Base-by-base conservation (phyloP, 495 filamentous ascomycete species). In the Penicillium soppii region DNA sequence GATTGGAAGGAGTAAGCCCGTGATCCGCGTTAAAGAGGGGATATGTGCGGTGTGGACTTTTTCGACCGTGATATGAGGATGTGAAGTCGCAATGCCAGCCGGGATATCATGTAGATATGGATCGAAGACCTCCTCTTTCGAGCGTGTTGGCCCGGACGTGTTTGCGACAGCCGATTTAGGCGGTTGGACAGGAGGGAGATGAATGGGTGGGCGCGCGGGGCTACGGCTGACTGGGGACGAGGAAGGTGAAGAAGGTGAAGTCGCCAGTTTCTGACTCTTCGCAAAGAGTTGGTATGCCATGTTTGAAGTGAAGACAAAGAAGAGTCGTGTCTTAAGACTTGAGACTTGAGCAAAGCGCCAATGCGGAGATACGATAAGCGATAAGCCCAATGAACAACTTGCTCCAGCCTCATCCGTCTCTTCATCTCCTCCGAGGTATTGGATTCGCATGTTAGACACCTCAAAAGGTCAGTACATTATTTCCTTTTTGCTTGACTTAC, bases 1-100 rank as follows among this genome's bases (percentile, higher is more conserved):
- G 57, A 97, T 88, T 17, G 92, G 92, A 5, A 98, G 83, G 10
- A 95, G 81, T 16, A 95, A 76, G 32, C 84, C 71, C 58, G 91
- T 96, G 52, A 97, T 90, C 33, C 89, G 84, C 20, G 85, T 86
- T 32, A 95, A 78, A 10, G 86, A 82, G 37, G 88, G 78, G 50
- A 96, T 75, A 67, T 91, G 83, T 22, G 73, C 71, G 4, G 79
- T 71, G 10, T 69, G 72, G 49, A 90, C 75, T 2, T 77, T 72
- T 9, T 82, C 77, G 53, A 91, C 81, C 17, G 76, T 81, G 48
- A 73, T 67, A 42, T 74, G 61, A 15, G 75, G 67, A 35, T 76
- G 70, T 25, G 66, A 59, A 57, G 62, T 65, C 54, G 58, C 40
- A 61, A 68, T 61, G 39, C 62, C 57, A n/a, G 58, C 45, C 20